Percentiles rank a stretch among this genome's conserved stretches.
Conservation (phyloP, 2,329 filamentous ascomycete genomes). For the Trichoderma sp. region DNA sequence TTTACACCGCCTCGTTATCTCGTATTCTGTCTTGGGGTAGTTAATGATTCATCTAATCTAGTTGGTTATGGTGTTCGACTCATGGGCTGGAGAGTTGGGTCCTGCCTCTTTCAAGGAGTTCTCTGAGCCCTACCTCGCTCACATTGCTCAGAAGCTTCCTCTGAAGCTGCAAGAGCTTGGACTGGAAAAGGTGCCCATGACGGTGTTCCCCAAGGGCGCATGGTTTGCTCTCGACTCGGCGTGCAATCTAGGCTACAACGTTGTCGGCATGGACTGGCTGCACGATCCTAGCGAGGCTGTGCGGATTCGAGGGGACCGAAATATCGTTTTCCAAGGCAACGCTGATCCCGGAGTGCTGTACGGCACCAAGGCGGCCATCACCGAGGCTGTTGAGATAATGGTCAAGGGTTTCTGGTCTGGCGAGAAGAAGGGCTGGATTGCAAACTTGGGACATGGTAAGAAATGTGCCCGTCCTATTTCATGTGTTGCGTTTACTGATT, state of each 20-base stretch:
- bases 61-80: slow-evolving; percentile 96
- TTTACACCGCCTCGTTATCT: neutral
- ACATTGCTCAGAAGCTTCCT: slow-evolving; percentile 83
- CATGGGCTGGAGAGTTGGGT: slow-evolving; percentile 93
- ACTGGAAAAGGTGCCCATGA: slow-evolving; percentile 87
- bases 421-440: slow-evolving; percentile 87
- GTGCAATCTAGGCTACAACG: slow-evolving; percentile 87
- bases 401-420: slow-evolving; percentile 78
- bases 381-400: slow-evolving; percentile 80
- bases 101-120: slow-evolving; percentile 83
- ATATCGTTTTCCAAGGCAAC: slow-evolving; percentile 86
- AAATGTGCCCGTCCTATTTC: slow-evolving; percentile 20
- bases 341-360: slow-evolving; percentile 94
- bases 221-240: slow-evolving; percentile 92
- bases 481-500: slow-evolving; percentile 19
- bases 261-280: slow-evolving; percentile 93
- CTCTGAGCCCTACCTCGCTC: slow-evolving; percentile 80
- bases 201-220: slow-evolving; percentile 95
- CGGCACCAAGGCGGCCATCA: slow-evolving; percentile 80
- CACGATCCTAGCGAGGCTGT: slow-evolving; percentile 86
- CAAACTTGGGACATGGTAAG: slow-evolving; percentile 92
- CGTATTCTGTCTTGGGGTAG: neutral
- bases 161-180: slow-evolving; percentile 72
- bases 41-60: slow-evolving; percentile 38
- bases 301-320: slow-evolving; percentile 74